Percentiles rank a stretch among this genome's conserved stretches.
Evolutionary conservation across 768 basidiomycete species (phyloP).

Genomic region (Pleurotus citrinopileatus): DNA sequence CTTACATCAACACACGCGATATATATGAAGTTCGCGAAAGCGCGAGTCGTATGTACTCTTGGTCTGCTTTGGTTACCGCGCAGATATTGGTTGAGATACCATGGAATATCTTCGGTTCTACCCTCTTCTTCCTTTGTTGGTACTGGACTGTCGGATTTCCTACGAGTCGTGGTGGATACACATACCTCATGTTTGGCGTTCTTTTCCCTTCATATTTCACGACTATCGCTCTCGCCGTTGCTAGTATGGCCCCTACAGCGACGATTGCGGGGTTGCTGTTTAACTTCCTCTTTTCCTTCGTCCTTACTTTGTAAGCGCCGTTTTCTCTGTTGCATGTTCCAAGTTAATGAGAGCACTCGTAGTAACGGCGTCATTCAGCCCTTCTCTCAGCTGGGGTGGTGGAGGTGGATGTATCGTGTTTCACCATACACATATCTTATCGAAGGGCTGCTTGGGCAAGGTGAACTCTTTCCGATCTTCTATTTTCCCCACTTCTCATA

Average conservation of each 20-base stretch:
- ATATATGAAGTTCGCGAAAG: conserved; percentile 71
- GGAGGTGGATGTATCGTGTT: conserved; percentile 50
- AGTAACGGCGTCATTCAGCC: conserved; percentile 51
- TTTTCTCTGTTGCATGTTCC: conserved; percentile 3
- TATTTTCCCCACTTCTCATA: not conserved
- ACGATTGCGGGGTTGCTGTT: conserved; percentile 44
- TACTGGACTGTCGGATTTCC: conserved; percentile 69
- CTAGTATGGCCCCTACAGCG: conserved; percentile 44
- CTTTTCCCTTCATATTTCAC: conserved; percentile 56
- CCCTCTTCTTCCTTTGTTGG: conserved; percentile 64
- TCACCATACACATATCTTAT: conserved; percentile 44
- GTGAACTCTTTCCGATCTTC: not conserved
- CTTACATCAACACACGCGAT: conserved; percentile 54
- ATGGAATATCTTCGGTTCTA: conserved; percentile 58
- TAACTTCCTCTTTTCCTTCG: conserved; percentile 42
- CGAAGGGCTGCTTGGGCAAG: conserved; percentile 23
- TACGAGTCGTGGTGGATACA: conserved; percentile 53
- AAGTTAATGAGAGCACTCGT: not conserved
- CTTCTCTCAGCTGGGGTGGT: conserved; percentile 40
- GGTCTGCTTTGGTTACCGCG: conserved; percentile 55
- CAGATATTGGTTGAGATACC: conserved; percentile 57
- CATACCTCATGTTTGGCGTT: conserved; percentile 51
- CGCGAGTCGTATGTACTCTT: conserved; percentile 58
- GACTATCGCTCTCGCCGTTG: conserved; percentile 39
- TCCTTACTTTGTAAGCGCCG: conserved; percentile 39